Base-by-base conservation (phyloP, 2,329 filamentous ascomycete species). In the Penicillium sp. region DNA sequence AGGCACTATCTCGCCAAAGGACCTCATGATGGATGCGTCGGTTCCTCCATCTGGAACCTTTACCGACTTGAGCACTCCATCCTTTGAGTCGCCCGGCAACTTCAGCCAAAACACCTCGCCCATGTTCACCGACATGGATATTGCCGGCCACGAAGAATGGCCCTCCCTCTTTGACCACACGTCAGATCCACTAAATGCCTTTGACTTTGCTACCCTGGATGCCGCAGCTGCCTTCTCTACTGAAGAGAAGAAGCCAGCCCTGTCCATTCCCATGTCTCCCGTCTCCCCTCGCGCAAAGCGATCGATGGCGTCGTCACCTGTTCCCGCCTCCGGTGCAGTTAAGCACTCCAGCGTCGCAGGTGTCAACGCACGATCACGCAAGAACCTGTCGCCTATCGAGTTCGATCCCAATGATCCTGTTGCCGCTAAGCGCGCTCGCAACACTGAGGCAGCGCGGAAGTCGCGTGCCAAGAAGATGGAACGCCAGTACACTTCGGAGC, bases 361-460 rank as follows among this genome's bases (percentile, higher is more conserved):
- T 58, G 86, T 95, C 53, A 83, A 77, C 69, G 77, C 88, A 66
- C 88, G 89, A 63, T 87, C 89, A 72, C 88, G 90, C 69, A 93
- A 92, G 81, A 87, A 88, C 60, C 79, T 96, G 53, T 87, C 89
- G 60, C 87, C 88, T 7, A 92, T 96, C 71, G 78, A 88, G 58
- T 84, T 91, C 36, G 90, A 97, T 64, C 84, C 86, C 0, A 77
- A 66, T 40, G 92, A 97, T 68, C 84, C 83, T 10, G 73, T 88
- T n/a, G 91, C 90, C 19, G 84, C 92, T 81, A 97, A 97, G 86
- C 89, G 93, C 73, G 92, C 91, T 48, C 88, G 91, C 64, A 97
- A 97, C 74, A 96, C 91, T 9, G 84, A 95, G 73, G 93, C 93
- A 17, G 93, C 93, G 67, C 91, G 93, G 63, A 96, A 96, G 78